phyloP scores from a whole-genome alignment of 306 rosid species.

The apple (Malus domestica) region ASM211411v1 NC_041802.1:635001-635500 shows the following conservation, averaged over 20 bases:
- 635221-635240: constrained; percentile 21
- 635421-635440: background rate
- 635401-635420: background rate
- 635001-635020: background rate
- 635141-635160: constrained; percentile 87
- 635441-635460: background rate
- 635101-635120: background rate
- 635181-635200: constrained; percentile 93
- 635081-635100: background rate
- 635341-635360: background rate
- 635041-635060: background rate
- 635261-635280: constrained; percentile 4
- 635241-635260: background rate
- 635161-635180: constrained; percentile 77
- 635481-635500: background rate
- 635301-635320: background rate
- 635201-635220: constrained; percentile 86
- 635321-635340: background rate
- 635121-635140: constrained; percentile 54
- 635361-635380: background rate
- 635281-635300: constrained; percentile 3
- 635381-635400: background rate
- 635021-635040: background rate
- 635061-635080: background rate
- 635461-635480: background rate